phyloP scores from a whole-genome alignment of 2,329 filamentous ascomycete species.

The Fusarium luffae region DNA sequence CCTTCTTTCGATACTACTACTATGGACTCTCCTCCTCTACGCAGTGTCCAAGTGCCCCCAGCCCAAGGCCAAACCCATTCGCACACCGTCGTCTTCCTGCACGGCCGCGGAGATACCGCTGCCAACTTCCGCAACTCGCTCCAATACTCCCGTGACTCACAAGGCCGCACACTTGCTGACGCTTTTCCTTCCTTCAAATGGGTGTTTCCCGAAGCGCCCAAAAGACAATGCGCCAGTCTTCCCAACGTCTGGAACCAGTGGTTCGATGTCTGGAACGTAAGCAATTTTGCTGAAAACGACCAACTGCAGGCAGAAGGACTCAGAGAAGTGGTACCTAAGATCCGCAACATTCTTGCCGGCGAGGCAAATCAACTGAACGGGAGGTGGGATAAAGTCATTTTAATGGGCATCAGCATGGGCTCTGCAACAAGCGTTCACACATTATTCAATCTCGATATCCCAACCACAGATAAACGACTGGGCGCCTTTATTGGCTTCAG shows the following conservation, averaged over 20 bases:
- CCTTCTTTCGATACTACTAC: too few species aligned
- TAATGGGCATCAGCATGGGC: constrained; percentile 61
- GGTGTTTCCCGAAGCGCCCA: constrained; percentile 61
- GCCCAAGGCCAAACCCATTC: constrained; percentile 44
- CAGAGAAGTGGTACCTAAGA: constrained; percentile 49
- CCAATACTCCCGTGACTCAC: constrained; percentile 47
- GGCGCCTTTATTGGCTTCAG: constrained; percentile 55
- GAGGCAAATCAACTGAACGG: constrained; percentile 54
- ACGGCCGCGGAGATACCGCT: constrained; percentile 57
- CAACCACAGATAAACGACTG: constrained; percentile 18
- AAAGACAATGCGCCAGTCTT: constrained; percentile 42
- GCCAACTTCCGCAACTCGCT: constrained; percentile 49
- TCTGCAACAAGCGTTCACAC: constrained; percentile 54
- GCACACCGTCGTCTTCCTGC: constrained; percentile 59
- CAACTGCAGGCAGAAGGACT: constrained; percentile 58
- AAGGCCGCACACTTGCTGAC: constrained; percentile 50
- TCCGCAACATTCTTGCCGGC: constrained; percentile 48
- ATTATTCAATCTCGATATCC: constrained; percentile 51
- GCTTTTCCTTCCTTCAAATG: constrained; percentile 59
- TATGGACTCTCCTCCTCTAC: not conserved
- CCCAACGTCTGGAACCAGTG: constrained; percentile 54
- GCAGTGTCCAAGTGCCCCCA: not conserved
- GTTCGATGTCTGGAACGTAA: constrained; percentile 62
- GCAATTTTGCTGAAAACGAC: constrained; percentile 54
- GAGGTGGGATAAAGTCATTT: constrained; percentile 53